phyloP scores from a whole-genome alignment of 2,329 filamentous ascomycete species.

The Cladophialophora psammophila region DNA sequence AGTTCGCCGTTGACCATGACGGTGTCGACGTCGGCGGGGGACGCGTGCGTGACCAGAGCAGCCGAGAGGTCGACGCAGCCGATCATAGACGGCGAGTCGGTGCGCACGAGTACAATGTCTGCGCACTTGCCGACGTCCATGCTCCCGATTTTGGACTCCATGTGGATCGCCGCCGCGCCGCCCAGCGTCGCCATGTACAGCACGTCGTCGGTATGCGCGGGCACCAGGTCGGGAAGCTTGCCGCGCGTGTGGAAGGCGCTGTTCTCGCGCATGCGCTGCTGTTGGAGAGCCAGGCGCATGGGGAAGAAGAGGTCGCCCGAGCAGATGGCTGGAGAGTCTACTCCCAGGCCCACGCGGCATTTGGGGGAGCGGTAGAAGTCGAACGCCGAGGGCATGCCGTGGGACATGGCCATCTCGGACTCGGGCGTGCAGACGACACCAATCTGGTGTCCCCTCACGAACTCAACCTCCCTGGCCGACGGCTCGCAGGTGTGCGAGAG shows the following conservation, averaged over 20 bases:
- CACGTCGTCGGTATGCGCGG: slow-evolving; percentile 50
- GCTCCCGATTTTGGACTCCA: slow-evolving; percentile 54
- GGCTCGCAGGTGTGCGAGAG: slow-evolving; percentile 50
- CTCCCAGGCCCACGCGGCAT: slow-evolving; percentile 41
- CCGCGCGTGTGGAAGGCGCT: slow-evolving; percentile 41
- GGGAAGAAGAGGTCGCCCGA: slow-evolving; percentile 41
- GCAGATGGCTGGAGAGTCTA: slow-evolving; percentile 45
- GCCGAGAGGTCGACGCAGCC: slow-evolving; percentile 50
- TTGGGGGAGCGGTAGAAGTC: slow-evolving; percentile 44
- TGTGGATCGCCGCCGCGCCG: slow-evolving; percentile 53
- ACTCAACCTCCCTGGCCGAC: slow-evolving; percentile 38
- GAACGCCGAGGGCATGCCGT: slow-evolving; percentile 42
- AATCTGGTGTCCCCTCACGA: slow-evolving; percentile 30
- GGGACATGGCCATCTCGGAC: slow-evolving; percentile 60
- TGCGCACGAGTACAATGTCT: slow-evolving; percentile 51
- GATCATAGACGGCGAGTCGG: slow-evolving; percentile 53
- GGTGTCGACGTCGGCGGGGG: slow-evolving; percentile 50
- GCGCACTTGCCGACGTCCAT: slow-evolving; percentile 57
- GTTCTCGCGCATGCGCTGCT: slow-evolving; percentile 43
- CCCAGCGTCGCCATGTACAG: slow-evolving; percentile 59
- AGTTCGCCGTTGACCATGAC: slow-evolving; percentile 55
- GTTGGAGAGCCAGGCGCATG: slow-evolving; percentile 43
- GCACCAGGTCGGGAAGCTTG: slow-evolving; percentile 40
- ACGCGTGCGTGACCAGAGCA: slow-evolving; percentile 53
- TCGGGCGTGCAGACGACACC: slow-evolving; percentile 56